phyloP scores from a whole-genome alignment of 208 protist genomes.

The Trypanosoma brucei region DNA sequence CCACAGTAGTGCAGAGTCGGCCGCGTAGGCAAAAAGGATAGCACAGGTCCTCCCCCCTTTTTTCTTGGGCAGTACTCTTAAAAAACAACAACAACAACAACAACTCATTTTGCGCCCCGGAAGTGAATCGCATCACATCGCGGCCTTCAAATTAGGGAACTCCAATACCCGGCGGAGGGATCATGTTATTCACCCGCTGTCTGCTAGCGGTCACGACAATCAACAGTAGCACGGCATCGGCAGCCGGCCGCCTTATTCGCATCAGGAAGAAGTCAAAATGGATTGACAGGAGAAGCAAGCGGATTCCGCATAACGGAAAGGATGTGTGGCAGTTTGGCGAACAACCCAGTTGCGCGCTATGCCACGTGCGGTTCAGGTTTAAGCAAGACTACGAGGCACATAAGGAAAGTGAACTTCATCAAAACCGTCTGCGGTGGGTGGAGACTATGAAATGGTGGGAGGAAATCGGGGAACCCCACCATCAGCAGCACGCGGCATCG shows the following conservation, averaged over 20 bases:
- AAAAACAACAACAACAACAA: no score
- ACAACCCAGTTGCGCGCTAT: conserved; percentile 83
- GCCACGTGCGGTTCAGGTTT: conserved; percentile 85
- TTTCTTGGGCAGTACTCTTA: no score
- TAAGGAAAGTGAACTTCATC: conserved; percentile 87
- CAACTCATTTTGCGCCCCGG: no score
- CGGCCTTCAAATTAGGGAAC: no score
- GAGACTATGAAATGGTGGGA: conserved; percentile 86
- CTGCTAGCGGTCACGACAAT: conserved; percentile 63
- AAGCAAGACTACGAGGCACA: conserved; percentile 90
- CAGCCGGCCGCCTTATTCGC: conserved; percentile 75
- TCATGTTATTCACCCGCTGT: conserved; percentile 33
- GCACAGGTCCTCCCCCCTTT: no score
- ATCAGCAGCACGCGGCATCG: conserved; percentile 32
- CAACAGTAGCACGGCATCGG: conserved; percentile 72
- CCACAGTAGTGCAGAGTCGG: no score
- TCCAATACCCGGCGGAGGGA: background rate
- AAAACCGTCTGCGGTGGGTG: conserved; percentile 78
- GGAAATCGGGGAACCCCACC: conserved; percentile 66
- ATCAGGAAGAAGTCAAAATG: conserved; percentile 88
- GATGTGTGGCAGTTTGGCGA: conserved; percentile 83
- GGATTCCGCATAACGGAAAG: conserved; percentile 83
- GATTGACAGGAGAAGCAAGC: conserved; percentile 80
- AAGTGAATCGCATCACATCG: no score
- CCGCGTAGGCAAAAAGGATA: no score